Evolutionary conservation across 257 asterid species (phyloP), one percentile per base, ranked within the genome.

Genomic region (Nyctanthes arbortristis): DNA sequence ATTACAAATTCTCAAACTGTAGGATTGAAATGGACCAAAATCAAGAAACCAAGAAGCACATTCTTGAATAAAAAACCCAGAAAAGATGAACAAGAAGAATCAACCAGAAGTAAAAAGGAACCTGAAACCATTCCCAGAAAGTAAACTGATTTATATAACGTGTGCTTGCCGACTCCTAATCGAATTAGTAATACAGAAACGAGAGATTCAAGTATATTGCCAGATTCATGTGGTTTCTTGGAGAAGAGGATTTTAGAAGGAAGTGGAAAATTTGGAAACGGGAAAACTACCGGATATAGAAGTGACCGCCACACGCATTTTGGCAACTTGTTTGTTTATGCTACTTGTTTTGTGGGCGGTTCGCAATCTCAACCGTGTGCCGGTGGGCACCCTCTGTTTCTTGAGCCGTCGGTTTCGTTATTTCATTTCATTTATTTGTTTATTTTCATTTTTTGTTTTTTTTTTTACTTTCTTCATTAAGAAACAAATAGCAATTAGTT

Each of bases 231-330:
- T 20, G 72, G 14, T 79, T 75, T 58, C 69, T 59, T 72, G 81
- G 70, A 56, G 84, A 65, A 69, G 74, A 72, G 68, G 81, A 45
- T 11, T 63, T 69, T 62, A 24, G 56, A 20, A 16, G 54, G 31
- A 1, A 66, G 40, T 67, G 11, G 8, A 31, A 22, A 57, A 61
- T 12, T 14, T 4, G 72, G 56, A 7, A 12, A 28, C 43, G 40
- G 72, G 37, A 69, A 31, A 52, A 65, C 37, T 56, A 2, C 34
- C 27, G 0, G 35, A 28, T 36, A 30, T 49, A 22, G 45, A 34
- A 24, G 6, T 67, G 54, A 66, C 79, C 76, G 84, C 84, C 81
- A 68, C 68, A 22, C 68, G n/a, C n/a, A n/a, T n/a, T n/a, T n/a
- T n/a, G n/a, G n/a, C n/a, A n/a, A n/a, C n/a, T n/a, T n/a, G n/a